Evolutionary conservation across 805 yeast genomes (phyloP).

Genomic region (Brettanomyces custersianus): DNA sequence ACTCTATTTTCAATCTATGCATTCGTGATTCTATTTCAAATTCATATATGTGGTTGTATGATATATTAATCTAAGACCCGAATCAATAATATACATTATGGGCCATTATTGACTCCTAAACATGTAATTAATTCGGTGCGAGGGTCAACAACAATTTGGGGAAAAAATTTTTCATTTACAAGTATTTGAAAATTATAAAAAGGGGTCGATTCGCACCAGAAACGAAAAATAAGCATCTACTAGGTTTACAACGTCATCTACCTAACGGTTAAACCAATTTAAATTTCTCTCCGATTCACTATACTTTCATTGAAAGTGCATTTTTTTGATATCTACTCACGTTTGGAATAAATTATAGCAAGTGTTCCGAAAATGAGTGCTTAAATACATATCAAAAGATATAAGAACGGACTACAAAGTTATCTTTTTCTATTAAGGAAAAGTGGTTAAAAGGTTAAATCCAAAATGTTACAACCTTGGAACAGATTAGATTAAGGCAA

Average conservation of each 20-base stretch:
- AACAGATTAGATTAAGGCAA: neutral
- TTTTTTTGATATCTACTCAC: neutral
- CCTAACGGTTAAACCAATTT: neutral
- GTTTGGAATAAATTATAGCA: neutral
- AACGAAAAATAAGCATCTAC: too few species aligned
- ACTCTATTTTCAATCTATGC: too few species aligned
- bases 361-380: slow-evolving; percentile 14
- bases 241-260: too few species aligned
- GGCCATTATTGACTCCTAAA: too few species aligned
- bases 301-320: neutral
- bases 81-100: too few species aligned
- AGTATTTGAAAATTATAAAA: neutral
- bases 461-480: too few species aligned
- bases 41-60: too few species aligned
- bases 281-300: neutral
- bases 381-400: slow-evolving; percentile 8
- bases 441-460: neutral
- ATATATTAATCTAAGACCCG: too few species aligned
- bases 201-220: neutral
- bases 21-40: too few species aligned
- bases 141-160: too few species aligned
- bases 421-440: slow-evolving; percentile 3
- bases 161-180: too few species aligned
- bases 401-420: neutral
- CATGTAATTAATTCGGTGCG: too few species aligned